phyloP scores from a whole-genome alignment of 208 protist genomes.

The Wallacemonas sp. region DNA sequence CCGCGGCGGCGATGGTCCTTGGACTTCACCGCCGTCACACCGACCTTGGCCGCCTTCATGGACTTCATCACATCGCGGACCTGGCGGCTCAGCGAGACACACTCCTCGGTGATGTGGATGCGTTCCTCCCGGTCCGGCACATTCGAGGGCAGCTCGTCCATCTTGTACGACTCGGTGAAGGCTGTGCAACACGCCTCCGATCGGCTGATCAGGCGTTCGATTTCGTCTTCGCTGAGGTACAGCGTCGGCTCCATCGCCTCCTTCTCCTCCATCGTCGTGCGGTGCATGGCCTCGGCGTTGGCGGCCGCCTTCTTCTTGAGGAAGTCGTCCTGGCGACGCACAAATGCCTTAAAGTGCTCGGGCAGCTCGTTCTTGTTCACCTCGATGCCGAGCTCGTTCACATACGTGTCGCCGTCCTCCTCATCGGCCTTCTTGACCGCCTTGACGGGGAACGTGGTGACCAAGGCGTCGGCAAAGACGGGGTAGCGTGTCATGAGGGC shows the following conservation, averaged over 20 bases:
- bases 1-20: constrained; percentile 71
- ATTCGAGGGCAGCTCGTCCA: constrained; percentile 61
- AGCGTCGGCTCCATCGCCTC: constrained; percentile 82
- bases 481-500: constrained; percentile 31
- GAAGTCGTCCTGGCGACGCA: constrained; percentile 87
- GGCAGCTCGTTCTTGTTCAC: constrained; percentile 72
- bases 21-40: constrained; percentile 75
- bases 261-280: constrained; percentile 67
- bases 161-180: constrained; percentile 68
- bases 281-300: constrained; percentile 39
- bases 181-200: constrained; percentile 66
- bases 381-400: constrained; percentile 68
- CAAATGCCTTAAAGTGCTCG: constrained; percentile 78
- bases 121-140: constrained; percentile 76
- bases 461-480: constrained; percentile 61
- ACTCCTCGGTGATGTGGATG: constrained; percentile 71
- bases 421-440: constrained; percentile 26
- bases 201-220: constrained; percentile 59
- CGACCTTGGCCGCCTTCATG: constrained; percentile 74
- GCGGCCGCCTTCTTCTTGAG: constrained; percentile 74
- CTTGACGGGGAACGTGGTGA: constrained; percentile 62
- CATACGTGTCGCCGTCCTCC: constrained; percentile 27
- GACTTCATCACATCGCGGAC: constrained; percentile 79
- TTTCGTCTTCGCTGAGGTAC: constrained; percentile 77
- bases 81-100: constrained; percentile 79